phyloP scores from a whole-genome alignment of 805 yeast species.

The Ogataea zsoltii region DNA sequence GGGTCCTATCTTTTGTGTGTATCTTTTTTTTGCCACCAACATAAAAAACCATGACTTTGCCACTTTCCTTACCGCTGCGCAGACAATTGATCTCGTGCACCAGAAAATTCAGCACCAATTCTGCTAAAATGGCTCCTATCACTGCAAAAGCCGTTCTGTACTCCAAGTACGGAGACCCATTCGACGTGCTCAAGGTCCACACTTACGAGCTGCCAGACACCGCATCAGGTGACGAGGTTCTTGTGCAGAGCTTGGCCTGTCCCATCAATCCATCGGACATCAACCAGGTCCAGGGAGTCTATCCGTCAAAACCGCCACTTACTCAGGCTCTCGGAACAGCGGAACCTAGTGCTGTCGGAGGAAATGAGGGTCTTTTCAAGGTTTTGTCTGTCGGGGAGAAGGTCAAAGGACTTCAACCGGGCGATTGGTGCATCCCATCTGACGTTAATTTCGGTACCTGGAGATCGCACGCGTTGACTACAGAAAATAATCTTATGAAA shows the following conservation, averaged over 20 bases:
- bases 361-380: slow-evolving; percentile 91
- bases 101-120: too few species aligned
- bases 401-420: slow-evolving; percentile 50
- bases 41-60: too few species aligned
- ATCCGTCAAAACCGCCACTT: slow-evolving; percentile 73
- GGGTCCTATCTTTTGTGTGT: too few species aligned
- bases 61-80: not conserved
- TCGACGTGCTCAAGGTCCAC: slow-evolving; percentile 53
- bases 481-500: slow-evolving; percentile 52
- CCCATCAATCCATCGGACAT: slow-evolving; percentile 92
- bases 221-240: slow-evolving; percentile 46
- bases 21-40: too few species aligned
- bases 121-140: slow-evolving; percentile 5
- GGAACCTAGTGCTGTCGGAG: slow-evolving; percentile 79
- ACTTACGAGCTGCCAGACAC: slow-evolving; percentile 48
- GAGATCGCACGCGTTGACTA: slow-evolving; percentile 73
- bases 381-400: slow-evolving; percentile 69
- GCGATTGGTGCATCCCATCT: slow-evolving; percentile 89
- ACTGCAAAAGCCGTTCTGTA: slow-evolving; percentile 65
- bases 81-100: not conserved
- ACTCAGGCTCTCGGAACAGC: slow-evolving; percentile 52
- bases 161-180: slow-evolving; percentile 66
- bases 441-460: slow-evolving; percentile 88
- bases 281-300: slow-evolving; percentile 83
- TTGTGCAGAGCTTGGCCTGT: slow-evolving; percentile 71